Base-by-base conservation (phyloP, 2,329 filamentous ascomycete genomes). In the Hypoxylon sp. region DNA sequence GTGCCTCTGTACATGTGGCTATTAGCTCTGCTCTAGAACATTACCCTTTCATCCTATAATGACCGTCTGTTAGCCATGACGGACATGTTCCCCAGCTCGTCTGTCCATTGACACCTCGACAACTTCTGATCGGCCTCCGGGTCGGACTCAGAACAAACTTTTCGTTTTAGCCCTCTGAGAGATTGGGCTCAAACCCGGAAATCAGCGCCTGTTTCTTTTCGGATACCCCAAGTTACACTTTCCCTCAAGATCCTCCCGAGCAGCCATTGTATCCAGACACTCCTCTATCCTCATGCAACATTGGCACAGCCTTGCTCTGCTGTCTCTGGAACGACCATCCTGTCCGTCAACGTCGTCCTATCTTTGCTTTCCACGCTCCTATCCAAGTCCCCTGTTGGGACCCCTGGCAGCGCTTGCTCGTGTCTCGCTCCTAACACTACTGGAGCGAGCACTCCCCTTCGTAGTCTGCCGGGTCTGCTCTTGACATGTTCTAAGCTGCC, bases 221-320 rank as follows among this genome's bases (percentile, higher is more conserved):
- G 72, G 72, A 72, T 67, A 72, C 70, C 70, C 74, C 67, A 69
- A 71, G 65, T 71, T 67, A 72, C 69, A 68, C 37, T 63, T 69
- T 68, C 62, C 69, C 68, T 71, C 68, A 68, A 75, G 31, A 55
- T 53, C 47, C 71, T 73, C 68, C 61, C 72, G 75, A 73, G 76
- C 73, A 74, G 68, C 72, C 72, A 71, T 67, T 62, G 72, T 75
- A 74, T 76, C 76, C 73, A 76, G 72, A 75, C 70, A 73, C 70
- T 72, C 59, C 68, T 70, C 67, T 73, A 72, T 63, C 63, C 76
- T 77, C 67, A 78, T 78, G 77, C 75, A 73, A 71, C 72, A 63
- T 65, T 67, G 71, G 71, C 76, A 79, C 72, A 76, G 75, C 75
- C 75, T 73, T 75, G 66, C 70, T 74, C 65, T 65, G 65, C 62